Conservation (phyloP, 192 early-diverging fungal genomes). For the Anaeromyces robustus region DNA sequence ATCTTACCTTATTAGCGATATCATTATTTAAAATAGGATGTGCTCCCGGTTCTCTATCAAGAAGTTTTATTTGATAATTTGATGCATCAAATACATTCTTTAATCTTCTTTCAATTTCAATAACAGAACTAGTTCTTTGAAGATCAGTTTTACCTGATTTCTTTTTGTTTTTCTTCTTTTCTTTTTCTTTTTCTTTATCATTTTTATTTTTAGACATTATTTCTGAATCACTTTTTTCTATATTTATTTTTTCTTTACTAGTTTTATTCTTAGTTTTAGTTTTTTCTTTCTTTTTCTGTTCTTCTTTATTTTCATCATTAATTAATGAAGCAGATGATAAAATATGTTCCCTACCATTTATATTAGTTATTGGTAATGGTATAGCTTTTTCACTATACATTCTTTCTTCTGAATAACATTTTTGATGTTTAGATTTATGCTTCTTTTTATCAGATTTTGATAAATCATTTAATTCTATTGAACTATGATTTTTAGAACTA, state of each 20-base stretch:
- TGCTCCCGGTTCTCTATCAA: background rate
- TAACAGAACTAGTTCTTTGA: background rate
- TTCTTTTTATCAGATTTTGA: no score
- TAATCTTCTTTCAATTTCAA: background rate
- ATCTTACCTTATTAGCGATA: background rate
- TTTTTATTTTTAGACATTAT: background rate
- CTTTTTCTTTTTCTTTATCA: background rate
- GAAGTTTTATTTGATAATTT: background rate
- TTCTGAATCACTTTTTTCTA: background rate
- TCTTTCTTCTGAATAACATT: no score
- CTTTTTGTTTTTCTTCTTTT: background rate
- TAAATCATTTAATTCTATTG: no score
- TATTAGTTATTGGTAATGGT: no score
- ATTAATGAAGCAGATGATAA: no score
- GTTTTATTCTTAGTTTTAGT: background rate
- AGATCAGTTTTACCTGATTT: background rate
- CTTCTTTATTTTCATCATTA: no score
- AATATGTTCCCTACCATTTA: no score
- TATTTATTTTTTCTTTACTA: background rate
- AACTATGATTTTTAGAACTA: no score
- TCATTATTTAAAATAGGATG: background rate
- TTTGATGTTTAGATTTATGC: no score
- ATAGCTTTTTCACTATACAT: no score
- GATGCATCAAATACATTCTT: background rate
- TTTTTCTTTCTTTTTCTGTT: no score